phyloP scores from a whole-genome alignment of 2,329 filamentous ascomycete species.

The Sporothrix pseudoabietina region DNA sequence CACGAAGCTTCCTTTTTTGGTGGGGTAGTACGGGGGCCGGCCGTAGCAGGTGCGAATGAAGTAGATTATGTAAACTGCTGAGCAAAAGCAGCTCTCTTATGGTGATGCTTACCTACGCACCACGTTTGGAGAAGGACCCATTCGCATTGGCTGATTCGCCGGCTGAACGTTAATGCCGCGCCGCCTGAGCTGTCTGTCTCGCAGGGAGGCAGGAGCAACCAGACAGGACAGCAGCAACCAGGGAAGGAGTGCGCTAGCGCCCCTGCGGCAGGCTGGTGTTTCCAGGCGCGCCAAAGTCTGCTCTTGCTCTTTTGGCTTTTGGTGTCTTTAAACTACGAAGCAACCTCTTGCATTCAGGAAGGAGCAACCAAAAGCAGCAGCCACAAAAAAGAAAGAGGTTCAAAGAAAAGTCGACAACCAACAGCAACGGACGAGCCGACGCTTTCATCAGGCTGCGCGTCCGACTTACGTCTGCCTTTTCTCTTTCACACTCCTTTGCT shows the following conservation, averaged over 20 bases:
- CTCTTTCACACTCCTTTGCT: not conserved
- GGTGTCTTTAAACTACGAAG: not conserved
- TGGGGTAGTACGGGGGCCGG: slow-evolving; percentile 15
- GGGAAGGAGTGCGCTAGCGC: not conserved
- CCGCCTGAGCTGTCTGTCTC: not conserved
- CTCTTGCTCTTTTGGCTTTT: not conserved
- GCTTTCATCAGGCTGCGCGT: slow-evolving; percentile 26
- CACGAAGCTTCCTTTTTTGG: slow-evolving; percentile 26
- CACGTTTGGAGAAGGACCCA: not conserved
- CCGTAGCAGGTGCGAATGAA: not conserved
- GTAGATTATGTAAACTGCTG: not conserved
- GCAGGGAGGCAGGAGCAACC: slow-evolving; percentile 16
- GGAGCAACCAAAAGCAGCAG: slow-evolving; percentile 2
- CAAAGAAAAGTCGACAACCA: slow-evolving; percentile 7
- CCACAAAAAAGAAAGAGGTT: not conserved
- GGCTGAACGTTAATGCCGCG: slow-evolving; percentile 23
- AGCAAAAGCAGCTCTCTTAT: not conserved
- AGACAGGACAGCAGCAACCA: not conserved
- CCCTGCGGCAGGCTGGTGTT: slow-evolving; percentile 5
- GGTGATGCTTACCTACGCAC: not conserved
- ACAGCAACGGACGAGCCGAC: slow-evolving; percentile 2
- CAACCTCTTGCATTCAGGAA: not conserved
- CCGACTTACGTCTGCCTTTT: not conserved
- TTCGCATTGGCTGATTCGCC: not conserved
- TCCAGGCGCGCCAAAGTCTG: slow-evolving; percentile 21